Conservation (phyloP, 192 early-diverging fungal species). For the Dispira simplex region DNA sequence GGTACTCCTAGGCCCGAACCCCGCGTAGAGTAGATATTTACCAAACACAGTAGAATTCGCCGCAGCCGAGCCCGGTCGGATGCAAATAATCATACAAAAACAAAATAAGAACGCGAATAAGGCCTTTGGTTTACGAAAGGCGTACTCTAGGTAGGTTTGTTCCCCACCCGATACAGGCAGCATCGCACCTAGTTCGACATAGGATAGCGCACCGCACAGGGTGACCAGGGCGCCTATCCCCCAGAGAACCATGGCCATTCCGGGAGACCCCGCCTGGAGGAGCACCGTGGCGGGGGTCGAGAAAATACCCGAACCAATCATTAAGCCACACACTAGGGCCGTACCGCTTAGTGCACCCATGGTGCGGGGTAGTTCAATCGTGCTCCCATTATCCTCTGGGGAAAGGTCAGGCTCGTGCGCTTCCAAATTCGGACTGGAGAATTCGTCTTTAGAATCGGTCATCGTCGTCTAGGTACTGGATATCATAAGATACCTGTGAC, state of each 20-base stretch:
- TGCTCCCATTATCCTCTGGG: not conserved
- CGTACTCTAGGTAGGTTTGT: constrained; percentile 66
- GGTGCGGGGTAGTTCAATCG: constrained; percentile 8
- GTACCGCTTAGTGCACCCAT: constrained; percentile 43
- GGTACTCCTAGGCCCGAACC: constrained; percentile 3
- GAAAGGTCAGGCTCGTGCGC: too few relatives aligned
- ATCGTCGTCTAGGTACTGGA: too few relatives aligned
- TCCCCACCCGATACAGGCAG: constrained; percentile 80
- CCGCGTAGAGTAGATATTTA: constrained; percentile 38
- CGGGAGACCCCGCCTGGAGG: constrained; percentile 40
- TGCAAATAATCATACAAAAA: constrained; percentile 29
- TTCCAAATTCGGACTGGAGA: too few relatives aligned
- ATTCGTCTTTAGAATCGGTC: too few relatives aligned
- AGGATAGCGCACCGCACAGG: constrained; percentile 68
- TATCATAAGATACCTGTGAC: too few relatives aligned
- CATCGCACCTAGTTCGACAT: constrained; percentile 82
- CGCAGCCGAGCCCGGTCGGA: constrained; percentile 33
- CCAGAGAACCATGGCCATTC: constrained; percentile 64
- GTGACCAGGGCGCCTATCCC: constrained; percentile 54
- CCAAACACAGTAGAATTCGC: constrained; percentile 33
- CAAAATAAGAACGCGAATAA: constrained; percentile 36
- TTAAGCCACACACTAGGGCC: constrained; percentile 51
- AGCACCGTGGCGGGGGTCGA: constrained; percentile 61
- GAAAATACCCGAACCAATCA: constrained; percentile 72
- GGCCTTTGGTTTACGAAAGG: constrained; percentile 31